Evolutionary conservation across 768 basidiomycete genomes (phyloP), one percentile per base, ranked within the genome.

Genomic region (Phylloporus rhodoxanthus): DNA sequence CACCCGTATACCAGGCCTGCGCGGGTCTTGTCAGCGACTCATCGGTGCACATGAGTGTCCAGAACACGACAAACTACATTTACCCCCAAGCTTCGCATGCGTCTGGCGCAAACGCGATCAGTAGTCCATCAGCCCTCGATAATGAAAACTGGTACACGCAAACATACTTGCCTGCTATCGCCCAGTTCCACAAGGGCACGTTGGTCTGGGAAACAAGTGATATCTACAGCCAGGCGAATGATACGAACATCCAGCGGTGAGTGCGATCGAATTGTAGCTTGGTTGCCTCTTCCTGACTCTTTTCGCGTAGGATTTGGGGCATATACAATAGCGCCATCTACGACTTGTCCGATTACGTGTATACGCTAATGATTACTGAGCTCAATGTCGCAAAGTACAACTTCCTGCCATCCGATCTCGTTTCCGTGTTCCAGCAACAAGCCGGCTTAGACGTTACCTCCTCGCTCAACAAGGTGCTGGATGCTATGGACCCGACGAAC

Each of bases 301-400:
- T 52, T 8, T 52, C 20, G 36, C 28, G 13, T 45, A 73, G 82
- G 53, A 70, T 72, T 49, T 82, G 84, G 80, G 84, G 69, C 0
- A 75, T 85, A 44, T 84, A 79, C 66, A 67, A 85, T 13, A 69
- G 68, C 48, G 65, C 65, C 28, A 64, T 87, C 28, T 87, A 81
- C 64, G 84, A 85, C 57, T 58, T 85, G 28, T 78, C 80, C 10
- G 80, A 86, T 65, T 87, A 87, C 61, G 70, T 86, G 56, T 74
- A 79, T 59, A 85, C 84, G 0, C 59, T 76, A 57, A 54, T 63
- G n/a, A 69, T 67, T 33, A 74, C 75, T 48, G 70, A 68, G 38
- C 70, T 68, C 43, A 70, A 70, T 19, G 62, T 69, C 30, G 61
- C 73, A 5, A 58, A 70, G 47, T 84, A 79, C 68, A 39, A 60